Evolutionary conservation across 148 eudicot genomes (phyloP).

Genomic region (Polygonum aviculare): DNA sequence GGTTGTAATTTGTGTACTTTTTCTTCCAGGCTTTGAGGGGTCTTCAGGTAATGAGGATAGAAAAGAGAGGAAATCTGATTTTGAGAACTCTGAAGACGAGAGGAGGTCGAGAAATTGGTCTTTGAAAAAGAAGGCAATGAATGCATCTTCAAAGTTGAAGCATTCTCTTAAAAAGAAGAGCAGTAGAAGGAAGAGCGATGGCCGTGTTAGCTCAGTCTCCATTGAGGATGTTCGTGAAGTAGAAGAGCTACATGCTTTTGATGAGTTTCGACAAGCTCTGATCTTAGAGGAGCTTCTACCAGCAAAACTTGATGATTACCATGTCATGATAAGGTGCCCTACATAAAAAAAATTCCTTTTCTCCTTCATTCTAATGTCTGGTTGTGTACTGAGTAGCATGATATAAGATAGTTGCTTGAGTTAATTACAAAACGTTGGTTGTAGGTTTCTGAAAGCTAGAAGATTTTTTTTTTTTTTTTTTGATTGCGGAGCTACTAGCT

Average conservation of each 20-base stretch:
- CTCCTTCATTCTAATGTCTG: background rate
- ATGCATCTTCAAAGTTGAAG: conserved; percentile 81
- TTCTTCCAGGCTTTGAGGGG: conserved; percentile 76
- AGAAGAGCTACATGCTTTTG: conserved; percentile 63
- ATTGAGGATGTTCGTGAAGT: conserved; percentile 94
- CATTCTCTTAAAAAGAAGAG: conserved; percentile 86
- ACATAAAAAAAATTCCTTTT: background rate
- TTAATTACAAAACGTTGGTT: background rate
- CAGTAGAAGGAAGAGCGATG: conserved; percentile 80
- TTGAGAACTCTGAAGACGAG: conserved; percentile 90
- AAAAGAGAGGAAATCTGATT: conserved; percentile 90
- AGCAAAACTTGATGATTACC: conserved; percentile 56
- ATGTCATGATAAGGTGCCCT: conserved; percentile 60
- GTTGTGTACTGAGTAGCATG: background rate
- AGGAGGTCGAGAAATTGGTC: conserved; percentile 81
- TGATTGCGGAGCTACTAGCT: no score
- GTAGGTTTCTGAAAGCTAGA: conserved; percentile 68
- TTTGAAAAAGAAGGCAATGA: conserved; percentile 81
- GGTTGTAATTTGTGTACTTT: background rate
- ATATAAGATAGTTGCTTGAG: background rate
- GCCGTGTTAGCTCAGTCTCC: conserved; percentile 84
- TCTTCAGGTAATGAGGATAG: conserved; percentile 68
- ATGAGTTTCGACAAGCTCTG: conserved; percentile 55
- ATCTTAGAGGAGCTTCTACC: conserved; percentile 60
- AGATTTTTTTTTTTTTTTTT: no score